Conservation (phyloP, 352 stramenopile species). For the Elongisporangium anandrum region DNA sequence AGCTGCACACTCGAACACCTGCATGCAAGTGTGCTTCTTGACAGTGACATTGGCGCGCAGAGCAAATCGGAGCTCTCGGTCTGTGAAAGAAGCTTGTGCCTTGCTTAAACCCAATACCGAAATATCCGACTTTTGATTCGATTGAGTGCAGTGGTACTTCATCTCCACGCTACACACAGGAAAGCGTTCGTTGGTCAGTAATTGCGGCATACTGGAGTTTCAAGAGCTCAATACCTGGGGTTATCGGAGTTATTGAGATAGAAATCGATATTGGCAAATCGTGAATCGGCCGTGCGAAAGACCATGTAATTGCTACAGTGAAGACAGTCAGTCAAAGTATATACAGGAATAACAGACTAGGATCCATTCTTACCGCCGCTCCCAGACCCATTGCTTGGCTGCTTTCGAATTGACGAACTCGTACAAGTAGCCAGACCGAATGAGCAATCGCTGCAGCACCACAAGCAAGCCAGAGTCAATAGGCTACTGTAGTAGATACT, state of each 20-base stretch:
- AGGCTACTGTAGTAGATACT: no score
- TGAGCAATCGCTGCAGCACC: not conserved
- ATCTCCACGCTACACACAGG: not conserved
- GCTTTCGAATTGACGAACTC: not conserved
- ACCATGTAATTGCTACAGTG: not conserved
- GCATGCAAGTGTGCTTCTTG: not conserved
- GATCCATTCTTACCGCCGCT: not conserved
- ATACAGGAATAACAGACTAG: not conserved
- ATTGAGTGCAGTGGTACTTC: not conserved
- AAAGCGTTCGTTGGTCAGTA: not conserved
- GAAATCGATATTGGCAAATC: not conserved
- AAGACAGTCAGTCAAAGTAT: not conserved
- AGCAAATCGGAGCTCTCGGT: not conserved
- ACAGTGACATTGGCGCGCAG: not conserved
- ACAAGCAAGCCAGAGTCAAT: no score
- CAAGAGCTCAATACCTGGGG: not conserved
- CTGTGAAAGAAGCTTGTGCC: not conserved
- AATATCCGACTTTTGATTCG: not conserved
- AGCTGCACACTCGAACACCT: not conserved
- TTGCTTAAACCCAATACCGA: not conserved
- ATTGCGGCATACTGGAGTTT: not conserved
- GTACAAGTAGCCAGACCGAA: not conserved
- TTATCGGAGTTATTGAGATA: not conserved
- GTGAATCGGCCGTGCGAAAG: not conserved
- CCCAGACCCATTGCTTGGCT: not conserved